Evolutionary conservation across 108 stramenopile species (phyloP), one percentile per base, ranked within the genome.

Genomic region (Licmophora abbreviata): DNA sequence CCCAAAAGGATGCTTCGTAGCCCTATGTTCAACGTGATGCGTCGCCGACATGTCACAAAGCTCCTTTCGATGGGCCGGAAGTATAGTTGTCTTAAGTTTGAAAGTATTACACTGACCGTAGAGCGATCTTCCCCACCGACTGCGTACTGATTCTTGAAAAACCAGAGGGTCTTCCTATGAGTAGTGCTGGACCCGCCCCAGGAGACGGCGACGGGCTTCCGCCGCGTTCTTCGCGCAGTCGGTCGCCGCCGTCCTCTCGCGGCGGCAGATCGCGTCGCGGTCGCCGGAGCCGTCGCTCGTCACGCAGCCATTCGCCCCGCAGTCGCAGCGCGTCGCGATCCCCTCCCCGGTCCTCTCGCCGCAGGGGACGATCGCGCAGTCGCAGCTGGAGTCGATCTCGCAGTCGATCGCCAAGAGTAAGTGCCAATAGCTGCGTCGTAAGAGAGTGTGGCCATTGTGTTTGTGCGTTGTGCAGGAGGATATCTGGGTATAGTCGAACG

Each of bases 341-440:
- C 23, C 31, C 46, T 5, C 38, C 35, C 24, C 40, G 49, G 3
- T 38, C 37, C 1, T 15, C 41, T 4, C n/a, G 29, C 12, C n/a
- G 38, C n/a, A 23, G 53, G 23, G 24, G 56, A 1, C 56, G 56
- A 32, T 29, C 43, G 11, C 15, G 56, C 29, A 29, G 26, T 8
- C 21, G 44, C 3, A 56, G 56, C 21, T 32, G 26, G 12, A 54
- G 61, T 47, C 44, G 54, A 35, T 69, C 74, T 22, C 51, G 74
- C 5, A 75, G 74, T 48, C 59, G 62, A 20, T 71, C 69, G n/a
- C 64, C 64, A 3, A 28, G 56, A 20, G 59, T 61, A 41, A 51
- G 66, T 61, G 0, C 4, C 5, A 5, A 48, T 46, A 14, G 24
- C n/a, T 50, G 3, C 18, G 38, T 4, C 20, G 38, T 2, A 40